These are phyloP conservation scores for Silene conica DNA, from an alignment of 148 eudicot species.

Conservation along the genomic window DNA sequence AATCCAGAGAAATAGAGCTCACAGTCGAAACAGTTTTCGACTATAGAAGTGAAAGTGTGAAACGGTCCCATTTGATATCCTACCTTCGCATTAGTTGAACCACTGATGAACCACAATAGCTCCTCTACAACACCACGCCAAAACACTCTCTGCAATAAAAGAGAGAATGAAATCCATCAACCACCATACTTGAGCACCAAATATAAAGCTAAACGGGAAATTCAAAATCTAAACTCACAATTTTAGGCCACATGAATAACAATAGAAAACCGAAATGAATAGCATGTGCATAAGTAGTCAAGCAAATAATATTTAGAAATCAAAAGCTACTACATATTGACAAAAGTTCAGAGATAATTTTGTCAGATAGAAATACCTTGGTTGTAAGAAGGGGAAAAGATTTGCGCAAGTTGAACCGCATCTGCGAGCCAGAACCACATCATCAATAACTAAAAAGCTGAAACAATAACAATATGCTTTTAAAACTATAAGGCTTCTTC, in stretches of 20 bases:
- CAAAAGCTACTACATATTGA: neutral
- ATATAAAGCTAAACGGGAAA: neutral
- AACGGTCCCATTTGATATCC: neutral
- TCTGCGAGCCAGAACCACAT: neutral
- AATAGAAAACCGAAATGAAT: neutral
- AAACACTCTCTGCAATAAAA: slow-evolving; percentile 61
- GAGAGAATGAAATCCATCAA: slow-evolving; percentile 9
- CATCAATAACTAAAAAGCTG: slow-evolving; percentile 2
- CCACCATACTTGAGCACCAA: neutral
- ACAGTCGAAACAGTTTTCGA: neutral
- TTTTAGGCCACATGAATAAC: neutral
- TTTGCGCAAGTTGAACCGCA: slow-evolving; percentile 14
- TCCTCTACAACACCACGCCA: slow-evolving; percentile 98
- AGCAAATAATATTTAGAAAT: neutral
- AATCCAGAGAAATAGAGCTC: neutral
- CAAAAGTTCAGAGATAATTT: neutral
- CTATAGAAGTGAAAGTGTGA: neutral
- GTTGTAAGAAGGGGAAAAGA: slow-evolving; percentile 62
- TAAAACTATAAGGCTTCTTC: slow-evolving; percentile 6
- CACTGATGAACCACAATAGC: slow-evolving; percentile 94
- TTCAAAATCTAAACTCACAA: neutral
- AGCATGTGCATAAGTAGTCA: neutral
- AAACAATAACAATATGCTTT: neutral
- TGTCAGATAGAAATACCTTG: slow-evolving; percentile 38
- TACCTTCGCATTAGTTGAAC: slow-evolving; percentile 97